Conservation (phyloP, 352 stramenopile genomes). For the Phytophthora sp. region DNA sequence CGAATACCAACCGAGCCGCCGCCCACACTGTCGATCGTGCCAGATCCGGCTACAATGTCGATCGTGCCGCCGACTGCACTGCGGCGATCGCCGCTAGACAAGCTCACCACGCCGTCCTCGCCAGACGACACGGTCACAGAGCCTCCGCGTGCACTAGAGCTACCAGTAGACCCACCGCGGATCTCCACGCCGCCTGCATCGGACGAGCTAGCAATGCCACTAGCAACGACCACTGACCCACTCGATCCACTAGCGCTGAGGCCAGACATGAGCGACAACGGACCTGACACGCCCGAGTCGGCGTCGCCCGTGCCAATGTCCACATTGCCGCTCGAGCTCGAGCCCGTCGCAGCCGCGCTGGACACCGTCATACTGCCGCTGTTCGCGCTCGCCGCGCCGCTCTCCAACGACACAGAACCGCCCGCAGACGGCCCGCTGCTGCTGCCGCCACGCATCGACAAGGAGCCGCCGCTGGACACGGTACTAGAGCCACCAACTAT, state of each 20-base stretch:
- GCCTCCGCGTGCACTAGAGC: constrained; percentile 5
- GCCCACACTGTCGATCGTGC: too few species aligned
- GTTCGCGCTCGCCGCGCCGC: constrained; percentile 11
- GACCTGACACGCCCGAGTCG: constrained; percentile 2
- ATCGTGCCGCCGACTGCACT: too few species aligned
- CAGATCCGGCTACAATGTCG: too few species aligned
- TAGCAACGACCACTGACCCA: constrained; percentile 20
- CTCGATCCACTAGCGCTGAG: constrained; percentile 12
- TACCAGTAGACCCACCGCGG: constrained; percentile 7
- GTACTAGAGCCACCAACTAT: constrained; percentile 6
- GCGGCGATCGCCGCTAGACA: too few species aligned
- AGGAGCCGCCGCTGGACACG: constrained; percentile 1
- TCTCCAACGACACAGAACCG: constrained; percentile 16
- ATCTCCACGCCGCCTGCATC: constrained; percentile 21
- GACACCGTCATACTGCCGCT: constrained; percentile 9
- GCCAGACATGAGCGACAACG: constrained; percentile 15
- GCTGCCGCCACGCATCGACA: constrained; percentile 10
- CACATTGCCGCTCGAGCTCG: constrained; percentile 11
- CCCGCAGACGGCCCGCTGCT: not conserved
- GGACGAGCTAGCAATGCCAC: constrained; percentile 16
- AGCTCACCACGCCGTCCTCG: too few species aligned
- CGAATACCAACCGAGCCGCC: too few species aligned
- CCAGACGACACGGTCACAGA: constrained; percentile 19
- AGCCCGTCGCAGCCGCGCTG: not conserved
- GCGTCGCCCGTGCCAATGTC: constrained; percentile 2